phyloP scores from a whole-genome alignment of 2,329 filamentous ascomycete species.

The Chalaropsis ovoidea region DNA sequence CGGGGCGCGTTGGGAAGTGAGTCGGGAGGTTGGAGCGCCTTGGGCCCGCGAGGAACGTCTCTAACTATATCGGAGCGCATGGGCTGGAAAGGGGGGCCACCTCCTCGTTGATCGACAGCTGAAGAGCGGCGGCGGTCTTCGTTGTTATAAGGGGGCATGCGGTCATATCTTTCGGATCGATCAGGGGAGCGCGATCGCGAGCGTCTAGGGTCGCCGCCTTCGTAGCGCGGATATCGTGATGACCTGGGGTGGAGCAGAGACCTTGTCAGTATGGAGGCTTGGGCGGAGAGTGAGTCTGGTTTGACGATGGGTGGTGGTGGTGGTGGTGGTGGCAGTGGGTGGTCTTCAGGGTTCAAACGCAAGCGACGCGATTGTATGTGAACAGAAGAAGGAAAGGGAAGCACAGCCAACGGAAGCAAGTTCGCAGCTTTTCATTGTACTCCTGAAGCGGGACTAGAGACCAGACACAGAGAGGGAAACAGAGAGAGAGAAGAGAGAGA shows the following conservation, averaged over 20 bases:
- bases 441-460: neutral
- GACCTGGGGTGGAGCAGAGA: constrained; percentile 33
- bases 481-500: neutral
- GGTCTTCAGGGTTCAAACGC: neutral
- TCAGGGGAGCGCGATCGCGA: constrained; percentile 60
- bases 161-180: constrained; percentile 55
- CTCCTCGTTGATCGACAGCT: constrained; percentile 36
- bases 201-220: constrained; percentile 45
- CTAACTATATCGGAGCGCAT: constrained; percentile 46
- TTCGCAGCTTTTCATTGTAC: neutral
- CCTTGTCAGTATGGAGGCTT: constrained; percentile 11
- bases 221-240: constrained; percentile 51
- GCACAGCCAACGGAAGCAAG: neutral
- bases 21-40: constrained; percentile 54
- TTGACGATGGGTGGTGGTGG: neutral
- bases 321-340: neutral
- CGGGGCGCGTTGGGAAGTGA: constrained; percentile 57
- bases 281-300: neutral
- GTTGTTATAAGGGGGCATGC: constrained; percentile 47
- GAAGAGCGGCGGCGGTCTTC: constrained; percentile 61
- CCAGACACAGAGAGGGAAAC: neutral
- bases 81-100: constrained; percentile 49
- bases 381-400: neutral
- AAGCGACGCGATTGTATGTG: neutral
- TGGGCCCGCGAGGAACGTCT: constrained; percentile 70